Percentiles rank a stretch among this genome's conserved stretches.
Evolutionary conservation across 1,284 basidiomycete species (phyloP).

Genomic region (Phlebopus sp.): DNA sequence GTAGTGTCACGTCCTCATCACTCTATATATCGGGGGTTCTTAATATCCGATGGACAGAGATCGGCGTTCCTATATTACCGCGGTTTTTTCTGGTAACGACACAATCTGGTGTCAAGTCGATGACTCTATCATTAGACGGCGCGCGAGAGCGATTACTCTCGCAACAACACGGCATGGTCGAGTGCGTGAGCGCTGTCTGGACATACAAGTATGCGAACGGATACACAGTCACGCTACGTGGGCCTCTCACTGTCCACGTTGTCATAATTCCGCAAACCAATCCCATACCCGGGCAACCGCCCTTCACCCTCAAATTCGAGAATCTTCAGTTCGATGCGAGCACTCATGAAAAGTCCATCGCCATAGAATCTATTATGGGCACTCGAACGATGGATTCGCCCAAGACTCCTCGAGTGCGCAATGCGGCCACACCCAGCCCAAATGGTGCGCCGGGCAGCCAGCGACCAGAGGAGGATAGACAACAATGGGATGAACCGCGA

Average conservation of each 20-base stretch:
- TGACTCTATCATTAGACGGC: conserved; percentile 69
- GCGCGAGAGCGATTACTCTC: conserved; percentile 58
- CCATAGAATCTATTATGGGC: conserved; percentile 57
- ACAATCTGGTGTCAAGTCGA: conserved; percentile 75
- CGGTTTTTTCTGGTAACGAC: conserved; percentile 79
- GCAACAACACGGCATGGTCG: conserved; percentile 54
- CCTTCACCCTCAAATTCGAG: conserved; percentile 55
- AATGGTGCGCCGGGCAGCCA: conserved; percentile 28
- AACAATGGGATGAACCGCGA: conserved; percentile 57
- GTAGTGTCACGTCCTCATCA: conserved; percentile 24
- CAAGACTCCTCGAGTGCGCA: conserved; percentile 38
- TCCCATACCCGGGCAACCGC: conserved; percentile 21
- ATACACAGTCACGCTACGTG: conserved; percentile 68
- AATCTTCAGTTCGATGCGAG: conserved; percentile 68
- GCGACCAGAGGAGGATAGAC: conserved; percentile 46
- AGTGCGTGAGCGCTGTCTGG: conserved; percentile 69
- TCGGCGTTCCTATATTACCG: conserved; percentile 71
- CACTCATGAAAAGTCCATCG: conserved; percentile 65
- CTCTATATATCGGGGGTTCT: conserved; percentile 8
- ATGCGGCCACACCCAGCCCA: conserved; percentile 39
- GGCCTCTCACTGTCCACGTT: conserved; percentile 64
- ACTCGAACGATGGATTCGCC: conserved; percentile 40
- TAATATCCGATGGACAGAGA: conserved; percentile 46
- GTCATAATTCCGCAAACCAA: conserved; percentile 36
- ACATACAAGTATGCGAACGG: conserved; percentile 74